Evolutionary conservation across 345 rosid genomes (phyloP).

Genomic region (Corymbia maculata): DNA sequence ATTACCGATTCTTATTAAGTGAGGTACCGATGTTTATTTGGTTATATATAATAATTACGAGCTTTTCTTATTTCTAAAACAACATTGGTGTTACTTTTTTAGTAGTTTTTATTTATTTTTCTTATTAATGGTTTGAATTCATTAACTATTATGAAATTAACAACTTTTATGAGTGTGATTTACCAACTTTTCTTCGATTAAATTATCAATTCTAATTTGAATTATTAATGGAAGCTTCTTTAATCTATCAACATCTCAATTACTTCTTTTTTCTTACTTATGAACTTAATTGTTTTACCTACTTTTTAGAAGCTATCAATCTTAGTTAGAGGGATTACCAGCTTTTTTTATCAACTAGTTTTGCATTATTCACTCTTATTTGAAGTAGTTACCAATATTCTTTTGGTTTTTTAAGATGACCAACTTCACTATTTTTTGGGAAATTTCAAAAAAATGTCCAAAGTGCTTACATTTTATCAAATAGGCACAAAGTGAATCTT

Average conservation of each 20-base stretch:
- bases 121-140: not conserved
- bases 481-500: too few species aligned
- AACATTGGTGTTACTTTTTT: not conserved
- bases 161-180: not conserved
- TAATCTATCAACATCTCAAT: not conserved
- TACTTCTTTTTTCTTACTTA: not conserved
- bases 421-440: not conserved
- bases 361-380: not conserved
- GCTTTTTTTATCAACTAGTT: not conserved
- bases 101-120: not conserved
- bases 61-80: not conserved
- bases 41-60: not conserved
- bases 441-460: not conserved
- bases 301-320: not conserved
- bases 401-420: not conserved
- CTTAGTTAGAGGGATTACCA: not conserved
- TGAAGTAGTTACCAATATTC: not conserved
- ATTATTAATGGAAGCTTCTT: not conserved
- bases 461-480: too few species aligned
- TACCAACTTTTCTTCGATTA: not conserved
- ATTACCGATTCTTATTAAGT: not conserved
- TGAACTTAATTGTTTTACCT: not conserved
- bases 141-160: not conserved
- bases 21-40: not conserved
- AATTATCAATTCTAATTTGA: not conserved